Conservation (phyloP, 139 green algal species). For the Trebouxia sp. region DNA sequence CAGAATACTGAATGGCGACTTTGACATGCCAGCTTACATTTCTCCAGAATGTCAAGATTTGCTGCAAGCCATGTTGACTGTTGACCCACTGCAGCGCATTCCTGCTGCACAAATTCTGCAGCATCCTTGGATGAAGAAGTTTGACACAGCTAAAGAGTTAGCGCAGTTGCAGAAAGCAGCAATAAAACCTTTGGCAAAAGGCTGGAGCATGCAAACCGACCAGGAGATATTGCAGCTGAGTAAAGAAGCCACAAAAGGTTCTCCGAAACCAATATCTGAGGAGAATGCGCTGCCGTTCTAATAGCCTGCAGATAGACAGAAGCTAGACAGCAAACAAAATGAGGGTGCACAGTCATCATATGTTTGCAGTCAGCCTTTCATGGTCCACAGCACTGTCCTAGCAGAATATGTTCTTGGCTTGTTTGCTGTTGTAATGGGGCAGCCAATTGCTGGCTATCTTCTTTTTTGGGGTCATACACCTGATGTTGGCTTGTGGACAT, state of each 20-base stretch:
- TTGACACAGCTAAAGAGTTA: background rate
- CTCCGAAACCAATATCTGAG: background rate
- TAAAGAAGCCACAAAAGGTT: background rate
- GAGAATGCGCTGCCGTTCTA: background rate
- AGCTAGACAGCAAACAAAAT: too few relatives aligned
- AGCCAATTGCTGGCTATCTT: too few relatives aligned
- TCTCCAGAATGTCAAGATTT: background rate
- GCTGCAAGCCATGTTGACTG: constrained; percentile 26
- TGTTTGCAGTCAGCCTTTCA: too few relatives aligned
- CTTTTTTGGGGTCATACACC: too few relatives aligned
- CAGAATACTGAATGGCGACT: constrained; percentile 30
- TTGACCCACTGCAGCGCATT: background rate
- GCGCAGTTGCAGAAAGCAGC: background rate
- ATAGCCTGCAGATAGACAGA: too few relatives aligned
- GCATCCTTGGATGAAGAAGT: constrained; percentile 25
- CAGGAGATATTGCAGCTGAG: background rate
- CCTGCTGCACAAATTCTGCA: background rate
- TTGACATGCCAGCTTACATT: background rate
- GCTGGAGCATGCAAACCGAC: background rate
- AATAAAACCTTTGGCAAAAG: background rate
- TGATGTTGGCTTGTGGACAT: too few relatives aligned
- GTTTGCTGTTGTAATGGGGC: too few relatives aligned
- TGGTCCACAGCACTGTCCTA: too few relatives aligned
- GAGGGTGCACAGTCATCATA: too few relatives aligned
- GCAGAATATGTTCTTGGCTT: too few relatives aligned